These are phyloP conservation scores for Aegilops longissima DNA, from an alignment of 176 grass and related monocot genomes.

Conservation along the genomic window DNA sequence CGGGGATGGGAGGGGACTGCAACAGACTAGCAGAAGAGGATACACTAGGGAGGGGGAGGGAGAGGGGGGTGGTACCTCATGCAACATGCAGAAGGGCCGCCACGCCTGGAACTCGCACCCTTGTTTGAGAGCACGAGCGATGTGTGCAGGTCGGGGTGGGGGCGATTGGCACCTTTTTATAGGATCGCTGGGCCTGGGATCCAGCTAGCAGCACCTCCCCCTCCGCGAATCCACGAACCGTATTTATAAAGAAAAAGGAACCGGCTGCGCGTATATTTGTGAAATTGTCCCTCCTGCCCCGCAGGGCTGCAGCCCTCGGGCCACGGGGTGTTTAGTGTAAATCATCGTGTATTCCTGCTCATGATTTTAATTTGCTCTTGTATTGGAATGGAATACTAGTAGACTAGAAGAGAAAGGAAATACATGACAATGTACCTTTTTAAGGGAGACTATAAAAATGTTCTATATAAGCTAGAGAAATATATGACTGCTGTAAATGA, in stretches of 20 bases:
- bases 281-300: too few species aligned
- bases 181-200: background rate
- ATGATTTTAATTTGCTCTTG: too few species aligned
- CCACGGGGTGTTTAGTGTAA: too few species aligned
- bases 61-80: background rate
- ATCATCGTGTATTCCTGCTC: too few species aligned
- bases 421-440: background rate
- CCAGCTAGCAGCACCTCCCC: background rate
- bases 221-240: background rate
- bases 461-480: background rate
- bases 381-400: too few species aligned
- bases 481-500: background rate
- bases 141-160: background rate
- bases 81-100: conserved; percentile 37
- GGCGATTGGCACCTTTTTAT: conserved; percentile 28
- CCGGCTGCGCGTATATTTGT: too few species aligned
- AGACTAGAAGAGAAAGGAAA: too few species aligned
- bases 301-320: too few species aligned
- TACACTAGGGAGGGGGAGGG: background rate
- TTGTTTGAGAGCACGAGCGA: conserved; percentile 36
- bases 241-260: too few species aligned
- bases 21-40: background rate
- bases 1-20: too few species aligned
- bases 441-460: background rate
- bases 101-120: conserved; percentile 25